phyloP scores from a whole-genome alignment of 139 green algal species.

The Protoeuglena noctilucae region DNA sequence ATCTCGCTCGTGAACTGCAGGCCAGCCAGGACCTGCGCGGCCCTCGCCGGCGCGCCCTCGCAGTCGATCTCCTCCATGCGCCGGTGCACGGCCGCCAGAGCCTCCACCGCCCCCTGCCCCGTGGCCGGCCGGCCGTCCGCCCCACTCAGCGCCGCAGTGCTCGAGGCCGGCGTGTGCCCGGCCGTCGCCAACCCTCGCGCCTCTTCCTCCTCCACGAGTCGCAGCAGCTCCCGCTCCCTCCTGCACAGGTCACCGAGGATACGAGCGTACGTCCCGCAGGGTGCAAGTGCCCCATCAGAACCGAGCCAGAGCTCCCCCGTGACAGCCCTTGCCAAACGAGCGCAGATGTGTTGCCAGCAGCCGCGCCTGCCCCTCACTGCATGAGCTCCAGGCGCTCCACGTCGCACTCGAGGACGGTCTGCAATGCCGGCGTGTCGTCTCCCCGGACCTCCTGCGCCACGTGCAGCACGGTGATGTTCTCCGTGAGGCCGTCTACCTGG shows the following conservation, averaged over 20 bases:
- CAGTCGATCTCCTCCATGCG: conserved; percentile 74
- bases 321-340: no score
- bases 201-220: conserved; percentile 1
- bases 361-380: conserved; percentile 32
- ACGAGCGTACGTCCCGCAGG: no score
- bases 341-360: no score
- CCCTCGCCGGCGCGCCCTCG: conserved; percentile 50
- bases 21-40: conserved; percentile 54
- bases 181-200: not conserved
- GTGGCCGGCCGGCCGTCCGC: not conserved
- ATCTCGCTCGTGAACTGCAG: conserved; percentile 57
- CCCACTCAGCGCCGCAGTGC: not conserved
- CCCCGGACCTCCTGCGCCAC: conserved; percentile 60
- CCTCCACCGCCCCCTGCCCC: no score
- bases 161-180: not conserved
- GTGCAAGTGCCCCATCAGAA: no score
- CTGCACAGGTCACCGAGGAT: no score
- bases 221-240: not conserved
- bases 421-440: conserved; percentile 42
- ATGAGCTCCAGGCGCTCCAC: conserved; percentile 53
- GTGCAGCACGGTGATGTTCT: conserved; percentile 35
- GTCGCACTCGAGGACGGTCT: conserved; percentile 58
- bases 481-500: conserved; percentile 58
- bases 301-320: no score
- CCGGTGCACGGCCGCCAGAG: conserved; percentile 39